Percentiles rank a stretch among this genome's conserved stretches.
phyloP scores from a whole-genome alignment of 2,329 filamentous ascomycete genomes.

The Fusarium duplospermum region DNA sequence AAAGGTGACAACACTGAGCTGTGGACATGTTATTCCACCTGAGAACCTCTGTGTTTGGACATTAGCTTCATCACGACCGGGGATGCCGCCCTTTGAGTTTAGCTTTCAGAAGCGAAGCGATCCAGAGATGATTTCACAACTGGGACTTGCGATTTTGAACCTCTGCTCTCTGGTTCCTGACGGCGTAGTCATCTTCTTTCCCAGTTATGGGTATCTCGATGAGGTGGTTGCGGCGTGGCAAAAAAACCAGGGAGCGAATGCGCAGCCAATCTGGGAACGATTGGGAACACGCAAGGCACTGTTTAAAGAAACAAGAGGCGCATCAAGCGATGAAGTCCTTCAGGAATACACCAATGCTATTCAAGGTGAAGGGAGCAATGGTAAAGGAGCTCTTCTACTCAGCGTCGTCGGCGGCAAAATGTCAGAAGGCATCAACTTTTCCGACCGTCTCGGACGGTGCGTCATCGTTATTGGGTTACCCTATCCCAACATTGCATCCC shows the following conservation, averaged over 20 bases:
- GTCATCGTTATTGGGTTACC: conserved; percentile 93
- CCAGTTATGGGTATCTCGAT: conserved; percentile 91
- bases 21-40: conserved; percentile 90
- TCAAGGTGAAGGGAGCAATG: conserved; percentile 52
- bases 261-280: conserved; percentile 67
- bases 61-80: conserved; percentile 61
- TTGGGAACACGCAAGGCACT: conserved; percentile 70
- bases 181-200: conserved; percentile 94
- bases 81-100: conserved; percentile 77
- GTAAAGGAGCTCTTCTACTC: conserved; percentile 80
- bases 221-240: conserved; percentile 76
- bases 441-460: conserved; percentile 86
- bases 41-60: conserved; percentile 85
- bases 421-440: conserved; percentile 98
- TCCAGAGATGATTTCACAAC: conserved; percentile 75
- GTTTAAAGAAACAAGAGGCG: conserved; percentile 68
- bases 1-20: conserved; percentile 84
- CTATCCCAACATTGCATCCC: conserved; percentile 88
- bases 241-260: conserved; percentile 41
- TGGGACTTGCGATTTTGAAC: conserved; percentile 79
- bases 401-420: conserved; percentile 95
- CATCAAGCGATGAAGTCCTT: conserved; percentile 76
- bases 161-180: conserved; percentile 82
- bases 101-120: conserved; percentile 83
- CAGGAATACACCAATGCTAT: conserved; percentile 79